Conservation (phyloP, 2,329 filamentous ascomycete genomes). For the Colletotrichum sp. region DNA sequence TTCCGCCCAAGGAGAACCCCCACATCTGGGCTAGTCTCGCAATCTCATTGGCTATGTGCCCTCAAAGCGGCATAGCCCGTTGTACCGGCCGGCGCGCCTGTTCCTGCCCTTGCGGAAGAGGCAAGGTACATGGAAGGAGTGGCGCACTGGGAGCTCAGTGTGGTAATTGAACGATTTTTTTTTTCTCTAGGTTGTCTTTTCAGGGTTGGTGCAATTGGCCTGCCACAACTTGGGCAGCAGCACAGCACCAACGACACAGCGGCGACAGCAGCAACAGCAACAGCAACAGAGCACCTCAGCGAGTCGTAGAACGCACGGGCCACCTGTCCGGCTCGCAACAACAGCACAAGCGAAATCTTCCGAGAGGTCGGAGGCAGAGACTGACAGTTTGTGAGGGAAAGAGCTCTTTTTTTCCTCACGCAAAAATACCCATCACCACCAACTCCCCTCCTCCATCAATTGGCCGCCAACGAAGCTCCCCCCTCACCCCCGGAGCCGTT, state of each 20-base stretch:
- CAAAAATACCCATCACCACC: conserved; percentile 21
- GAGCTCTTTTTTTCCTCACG: conserved; percentile 25
- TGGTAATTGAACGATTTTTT: neutral
- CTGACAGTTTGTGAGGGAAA: neutral
- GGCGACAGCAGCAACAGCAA: neutral
- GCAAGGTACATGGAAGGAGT: neutral
- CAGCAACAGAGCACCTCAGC: neutral
- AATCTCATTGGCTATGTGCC: neutral
- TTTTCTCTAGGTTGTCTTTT: neutral
- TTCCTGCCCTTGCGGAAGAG: neutral
- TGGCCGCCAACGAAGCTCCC: conserved; percentile 33
- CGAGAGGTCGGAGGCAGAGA: conserved; percentile 37
- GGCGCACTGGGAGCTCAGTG: neutral
- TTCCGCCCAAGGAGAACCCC: neutral
- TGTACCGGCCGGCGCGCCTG: neutral
- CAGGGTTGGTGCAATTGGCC: neutral
- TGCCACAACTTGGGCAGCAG: neutral
- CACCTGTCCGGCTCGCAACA: conserved; percentile 22
- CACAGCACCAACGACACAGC: neutral
- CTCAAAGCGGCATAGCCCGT: conserved; percentile 2
- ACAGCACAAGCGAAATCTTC: conserved; percentile 45
- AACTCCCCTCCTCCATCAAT: conserved; percentile 36
- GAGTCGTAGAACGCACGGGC: conserved; percentile 1
- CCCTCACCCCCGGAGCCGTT: conserved; percentile 28
- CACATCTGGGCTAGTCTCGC: neutral